A percentile compares a stretch with the other conserved stretches of the same genome.
Conservation (phyloP, 2,329 filamentous ascomycete species). For the Gnomoniopsis smithogilvyi region DNA sequence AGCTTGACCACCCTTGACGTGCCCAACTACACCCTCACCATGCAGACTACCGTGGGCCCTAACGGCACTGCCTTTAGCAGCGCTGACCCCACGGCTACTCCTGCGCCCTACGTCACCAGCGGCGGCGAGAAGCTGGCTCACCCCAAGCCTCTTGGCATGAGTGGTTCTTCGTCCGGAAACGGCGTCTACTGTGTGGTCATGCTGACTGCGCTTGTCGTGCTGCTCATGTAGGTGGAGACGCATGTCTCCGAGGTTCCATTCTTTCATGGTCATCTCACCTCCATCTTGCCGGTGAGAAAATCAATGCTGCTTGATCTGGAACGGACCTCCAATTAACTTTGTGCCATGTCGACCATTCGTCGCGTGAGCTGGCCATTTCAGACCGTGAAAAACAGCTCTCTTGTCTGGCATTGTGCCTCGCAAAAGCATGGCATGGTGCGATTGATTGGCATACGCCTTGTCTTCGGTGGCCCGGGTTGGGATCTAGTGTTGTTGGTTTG, state of each 20-base stretch:
- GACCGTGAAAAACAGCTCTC: too few species aligned
- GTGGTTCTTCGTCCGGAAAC: constrained; percentile 29
- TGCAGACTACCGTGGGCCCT: constrained; percentile 30
- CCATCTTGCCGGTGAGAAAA: too few species aligned
- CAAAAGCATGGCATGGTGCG: too few species aligned
- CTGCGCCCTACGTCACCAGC: constrained; percentile 28
- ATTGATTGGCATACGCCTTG: too few species aligned
- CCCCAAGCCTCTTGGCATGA: constrained; percentile 25
- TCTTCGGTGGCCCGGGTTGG: too few species aligned
- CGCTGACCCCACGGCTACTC: constrained; percentile 13
- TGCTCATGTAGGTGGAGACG: constrained; percentile 27
- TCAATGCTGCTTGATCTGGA: too few species aligned
- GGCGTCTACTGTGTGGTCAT: constrained; percentile 33
- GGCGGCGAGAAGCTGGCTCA: constrained; percentile 30
- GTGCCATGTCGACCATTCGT: too few species aligned
- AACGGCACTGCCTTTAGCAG: constrained; percentile 19
- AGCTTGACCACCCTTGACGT: constrained; percentile 4
- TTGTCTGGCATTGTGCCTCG: too few species aligned
- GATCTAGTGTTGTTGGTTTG: too few species aligned
- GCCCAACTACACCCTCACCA: constrained; percentile 21
- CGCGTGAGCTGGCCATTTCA: too few species aligned
- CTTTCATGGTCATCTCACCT: background rate
- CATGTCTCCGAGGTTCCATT: background rate
- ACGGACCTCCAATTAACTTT: too few species aligned
- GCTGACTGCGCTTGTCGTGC: constrained; percentile 32